Percentiles rank a stretch among this genome's conserved stretches.
These are phyloP conservation scores for Boletus vinaceobasis DNA, from an alignment of 768 basidiomycete genomes.

Conservation along the genomic window DNA sequence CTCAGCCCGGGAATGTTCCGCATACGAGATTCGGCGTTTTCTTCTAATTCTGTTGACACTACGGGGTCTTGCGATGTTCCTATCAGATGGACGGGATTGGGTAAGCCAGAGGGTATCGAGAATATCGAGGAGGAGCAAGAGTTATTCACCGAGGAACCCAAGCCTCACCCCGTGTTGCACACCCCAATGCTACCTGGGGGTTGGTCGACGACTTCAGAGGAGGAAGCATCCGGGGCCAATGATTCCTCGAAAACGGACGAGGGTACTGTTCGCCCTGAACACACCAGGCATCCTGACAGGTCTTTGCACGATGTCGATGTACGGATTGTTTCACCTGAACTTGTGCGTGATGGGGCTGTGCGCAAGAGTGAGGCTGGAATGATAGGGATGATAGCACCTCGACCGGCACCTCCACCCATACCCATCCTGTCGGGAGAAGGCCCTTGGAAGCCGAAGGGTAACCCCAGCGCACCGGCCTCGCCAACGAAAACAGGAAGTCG, in stretches of 20 bases:
- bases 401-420: constrained; percentile 23
- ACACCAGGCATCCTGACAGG: constrained; percentile 29
- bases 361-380: constrained; percentile 65
- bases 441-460: constrained; percentile 19
- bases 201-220: constrained; percentile 54
- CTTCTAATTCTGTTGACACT: constrained; percentile 42
- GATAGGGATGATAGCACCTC: constrained; percentile 46
- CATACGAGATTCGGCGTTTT: constrained; percentile 61
- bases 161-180: constrained; percentile 24
- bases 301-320: constrained; percentile 49
- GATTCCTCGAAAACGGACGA: constrained; percentile 28
- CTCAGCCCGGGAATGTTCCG: constrained; percentile 56
- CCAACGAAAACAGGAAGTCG: constrained; percentile 33
- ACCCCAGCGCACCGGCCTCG: constrained; percentile 27
- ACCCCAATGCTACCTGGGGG: constrained; percentile 48
- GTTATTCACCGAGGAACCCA: constrained; percentile 24
- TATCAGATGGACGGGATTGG: constrained; percentile 59
- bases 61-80: constrained; percentile 49
- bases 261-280: constrained; percentile 24
- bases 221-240: constrained; percentile 39
- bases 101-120: constrained; percentile 37
- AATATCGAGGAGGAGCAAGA: constrained; percentile 35
- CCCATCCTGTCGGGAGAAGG: constrained; percentile 29
- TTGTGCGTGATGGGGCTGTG: constrained; percentile 40
- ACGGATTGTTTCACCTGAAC: constrained; percentile 52